Percentiles rank a stretch among this genome's conserved stretches.
Conservation (phyloP, 805 yeast species). For the Clavispora fructus region DNA sequence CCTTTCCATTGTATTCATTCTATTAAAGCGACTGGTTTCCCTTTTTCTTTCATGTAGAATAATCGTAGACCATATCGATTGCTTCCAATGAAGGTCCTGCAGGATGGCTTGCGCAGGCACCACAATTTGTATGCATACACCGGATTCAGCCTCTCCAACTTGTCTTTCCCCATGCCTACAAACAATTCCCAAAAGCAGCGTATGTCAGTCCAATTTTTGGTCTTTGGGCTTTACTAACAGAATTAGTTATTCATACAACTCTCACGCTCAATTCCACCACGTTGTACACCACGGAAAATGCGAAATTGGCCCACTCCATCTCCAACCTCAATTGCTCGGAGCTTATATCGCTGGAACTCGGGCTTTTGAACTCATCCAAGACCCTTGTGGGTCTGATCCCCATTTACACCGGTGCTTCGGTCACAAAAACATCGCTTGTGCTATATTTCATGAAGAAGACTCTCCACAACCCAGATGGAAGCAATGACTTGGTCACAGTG, state of each 20-base stretch:
- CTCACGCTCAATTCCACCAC: conserved; percentile 54
- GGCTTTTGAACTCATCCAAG: conserved; percentile 46
- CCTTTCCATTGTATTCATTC: no score
- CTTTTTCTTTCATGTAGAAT: not conserved
- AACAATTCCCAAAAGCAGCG: conserved; percentile 11
- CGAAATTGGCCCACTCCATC: conserved; percentile 34
- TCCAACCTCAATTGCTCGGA: conserved; percentile 49
- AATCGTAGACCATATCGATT: not conserved
- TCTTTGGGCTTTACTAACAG: conserved; percentile 3
- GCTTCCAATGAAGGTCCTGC: not conserved
- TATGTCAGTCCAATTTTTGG: conserved; percentile 1
- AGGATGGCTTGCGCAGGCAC: not conserved
- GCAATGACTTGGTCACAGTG: conserved; percentile 49
- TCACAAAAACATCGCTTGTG: conserved; percentile 24
- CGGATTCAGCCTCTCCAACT: not conserved
- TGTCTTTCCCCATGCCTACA: not conserved
- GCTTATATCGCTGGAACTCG: conserved; percentile 48
- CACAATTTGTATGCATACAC: not conserved
- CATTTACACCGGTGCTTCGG: conserved; percentile 19
- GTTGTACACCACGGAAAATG: conserved; percentile 52
- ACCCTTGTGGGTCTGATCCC: conserved; percentile 37
- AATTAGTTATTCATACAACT: conserved; percentile 42
- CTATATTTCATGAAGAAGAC: conserved; percentile 48
- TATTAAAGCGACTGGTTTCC: no score
- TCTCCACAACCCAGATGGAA: conserved; percentile 36